A percentile compares a stretch with the other conserved stretches of the same genome.
Conservation (phyloP, 768 basidiomycete genomes). For the Fomitopsis serialis region DNA sequence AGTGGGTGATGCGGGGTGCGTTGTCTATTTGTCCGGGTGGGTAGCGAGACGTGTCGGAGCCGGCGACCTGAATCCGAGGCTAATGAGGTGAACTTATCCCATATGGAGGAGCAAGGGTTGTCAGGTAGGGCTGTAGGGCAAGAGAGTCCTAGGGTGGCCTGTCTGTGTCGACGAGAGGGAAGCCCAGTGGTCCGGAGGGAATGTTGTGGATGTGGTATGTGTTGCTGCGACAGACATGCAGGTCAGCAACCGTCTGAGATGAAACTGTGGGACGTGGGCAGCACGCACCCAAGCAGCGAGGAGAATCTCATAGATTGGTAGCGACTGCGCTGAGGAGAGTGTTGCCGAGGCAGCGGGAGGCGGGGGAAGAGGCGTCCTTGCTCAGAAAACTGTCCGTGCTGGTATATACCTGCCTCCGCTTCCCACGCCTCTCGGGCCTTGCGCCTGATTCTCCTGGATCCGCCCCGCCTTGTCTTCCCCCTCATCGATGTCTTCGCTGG, state of each 20-base stretch:
- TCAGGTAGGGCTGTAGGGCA: slow-evolving; percentile 9
- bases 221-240: slow-evolving; percentile 7
- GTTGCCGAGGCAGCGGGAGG: neutral
- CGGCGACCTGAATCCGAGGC: slow-evolving; percentile 36
- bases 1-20: slow-evolving; percentile 4
- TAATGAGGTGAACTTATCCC: slow-evolving; percentile 37
- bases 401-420: neutral
- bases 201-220: slow-evolving; percentile 39
- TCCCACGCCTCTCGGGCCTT: neutral
- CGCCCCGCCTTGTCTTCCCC: neutral
- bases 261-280: neutral
- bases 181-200: slow-evolving; percentile 58
- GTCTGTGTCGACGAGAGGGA: slow-evolving; percentile 60
- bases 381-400: neutral
- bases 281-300: slow-evolving; percentile 9
- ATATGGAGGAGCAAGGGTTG: slow-evolving; percentile 17
- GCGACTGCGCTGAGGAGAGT: neutral
- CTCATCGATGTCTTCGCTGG: neutral
- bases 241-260: neutral
- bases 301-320: slow-evolving; percentile 11
- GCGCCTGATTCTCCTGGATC: neutral
- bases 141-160: slow-evolving; percentile 63
- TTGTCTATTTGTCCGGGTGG: slow-evolving; percentile 9
- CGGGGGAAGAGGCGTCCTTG: slow-evolving; percentile 5
- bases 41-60: slow-evolving; percentile 25